These are phyloP conservation scores for Gentiana dahurica DNA, from an alignment of 257 asterid genomes.

Conservation along the genomic window DNA sequence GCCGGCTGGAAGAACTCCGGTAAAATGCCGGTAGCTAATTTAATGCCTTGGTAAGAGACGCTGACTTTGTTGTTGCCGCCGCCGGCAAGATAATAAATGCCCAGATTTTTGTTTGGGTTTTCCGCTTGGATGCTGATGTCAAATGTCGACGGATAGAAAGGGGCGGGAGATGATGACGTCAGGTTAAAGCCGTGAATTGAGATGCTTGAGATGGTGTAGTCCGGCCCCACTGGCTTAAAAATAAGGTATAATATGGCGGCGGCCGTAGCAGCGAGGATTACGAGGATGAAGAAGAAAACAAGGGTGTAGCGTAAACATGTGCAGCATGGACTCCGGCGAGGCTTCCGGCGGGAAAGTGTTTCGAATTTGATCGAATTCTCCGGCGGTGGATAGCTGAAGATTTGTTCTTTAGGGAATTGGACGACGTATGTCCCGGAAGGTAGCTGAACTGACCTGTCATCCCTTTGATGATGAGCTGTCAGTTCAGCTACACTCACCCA, in stretches of 20 bases:
- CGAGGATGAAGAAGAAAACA: constrained; percentile 30
- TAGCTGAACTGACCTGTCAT: constrained; percentile 6
- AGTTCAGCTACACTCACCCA: no score
- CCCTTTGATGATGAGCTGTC: neutral
- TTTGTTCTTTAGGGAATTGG: constrained; percentile 34
- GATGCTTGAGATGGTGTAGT: constrained; percentile 35
- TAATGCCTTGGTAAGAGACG: constrained; percentile 34
- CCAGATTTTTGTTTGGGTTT: constrained; percentile 59
- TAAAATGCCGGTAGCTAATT: constrained; percentile 36
- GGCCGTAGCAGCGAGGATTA: constrained; percentile 41
- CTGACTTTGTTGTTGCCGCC: constrained; percentile 32
- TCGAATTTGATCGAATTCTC: constrained; percentile 27
- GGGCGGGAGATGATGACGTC: constrained; percentile 33
- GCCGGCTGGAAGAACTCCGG: constrained; percentile 68
- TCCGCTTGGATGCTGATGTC: constrained; percentile 54
- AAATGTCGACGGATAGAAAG: constrained; percentile 43
- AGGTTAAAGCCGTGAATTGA: constrained; percentile 40
- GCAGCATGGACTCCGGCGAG: constrained; percentile 39
- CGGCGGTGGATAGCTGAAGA: constrained; percentile 28
- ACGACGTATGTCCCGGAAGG: constrained; percentile 24
- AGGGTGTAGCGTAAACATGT: constrained; percentile 43
- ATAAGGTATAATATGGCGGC: constrained; percentile 68
- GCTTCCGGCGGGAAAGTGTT: constrained; percentile 21
- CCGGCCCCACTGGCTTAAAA: constrained; percentile 57
- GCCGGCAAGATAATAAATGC: constrained; percentile 38